Evolutionary conservation across 2,329 filamentous ascomycete species (phyloP).

Genomic region (Colletotrichum orbiculare): DNA sequence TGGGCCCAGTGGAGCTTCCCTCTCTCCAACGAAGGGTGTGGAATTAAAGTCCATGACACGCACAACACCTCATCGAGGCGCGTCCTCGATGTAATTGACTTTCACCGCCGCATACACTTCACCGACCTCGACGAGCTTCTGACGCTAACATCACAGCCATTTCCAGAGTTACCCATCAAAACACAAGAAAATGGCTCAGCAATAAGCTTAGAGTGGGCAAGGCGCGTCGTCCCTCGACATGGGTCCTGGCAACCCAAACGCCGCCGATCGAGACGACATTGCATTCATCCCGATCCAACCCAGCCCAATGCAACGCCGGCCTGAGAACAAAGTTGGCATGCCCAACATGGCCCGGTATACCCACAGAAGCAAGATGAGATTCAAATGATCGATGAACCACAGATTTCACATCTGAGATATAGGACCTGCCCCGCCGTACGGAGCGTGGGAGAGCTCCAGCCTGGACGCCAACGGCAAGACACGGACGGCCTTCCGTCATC

Average conservation of each 20-base stretch:
- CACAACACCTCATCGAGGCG: slow-evolving; percentile 31
- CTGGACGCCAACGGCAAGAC: too few species aligned
- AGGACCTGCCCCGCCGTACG: too few species aligned
- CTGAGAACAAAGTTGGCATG: background rate
- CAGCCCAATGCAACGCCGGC: background rate
- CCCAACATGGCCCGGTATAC: background rate
- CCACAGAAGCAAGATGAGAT: slow-evolving; percentile 1
- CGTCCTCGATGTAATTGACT: slow-evolving; percentile 28
- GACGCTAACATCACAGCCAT: background rate
- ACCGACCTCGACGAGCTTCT: background rate
- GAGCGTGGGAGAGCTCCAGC: too few species aligned
- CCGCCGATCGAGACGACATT: slow-evolving; percentile 15
- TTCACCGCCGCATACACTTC: background rate
- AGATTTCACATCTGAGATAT: too few species aligned
- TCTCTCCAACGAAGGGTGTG: too few species aligned
- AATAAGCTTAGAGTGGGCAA: background rate
- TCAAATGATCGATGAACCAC: too few species aligned
- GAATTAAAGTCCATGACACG: slow-evolving; percentile 25
- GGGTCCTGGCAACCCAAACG: slow-evolving; percentile 14
- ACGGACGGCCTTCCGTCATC: background rate
- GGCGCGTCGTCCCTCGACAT: slow-evolving; percentile 1
- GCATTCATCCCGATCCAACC: slow-evolving; percentile 9
- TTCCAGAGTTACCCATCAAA: background rate
- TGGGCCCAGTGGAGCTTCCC: background rate
- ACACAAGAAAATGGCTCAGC: background rate